Base-by-base conservation (phyloP, 2,329 filamentous ascomycete species). In the Epichloe festucae region DNA sequence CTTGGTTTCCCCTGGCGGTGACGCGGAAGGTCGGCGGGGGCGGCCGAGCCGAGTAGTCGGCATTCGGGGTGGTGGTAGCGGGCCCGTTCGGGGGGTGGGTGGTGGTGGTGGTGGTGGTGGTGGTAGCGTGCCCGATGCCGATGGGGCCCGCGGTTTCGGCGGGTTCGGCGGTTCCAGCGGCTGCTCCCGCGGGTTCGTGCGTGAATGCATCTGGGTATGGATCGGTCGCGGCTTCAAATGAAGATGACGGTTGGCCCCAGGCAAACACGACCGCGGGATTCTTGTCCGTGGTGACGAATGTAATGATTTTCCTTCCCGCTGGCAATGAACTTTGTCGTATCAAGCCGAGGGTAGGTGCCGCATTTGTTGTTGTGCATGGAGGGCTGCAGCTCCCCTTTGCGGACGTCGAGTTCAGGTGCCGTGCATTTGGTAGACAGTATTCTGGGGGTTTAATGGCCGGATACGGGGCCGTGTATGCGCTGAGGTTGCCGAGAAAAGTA, bases 211-310 rank as follows among this genome's bases (percentile, higher is more conserved):
- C 53, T 14, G 55, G 47, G 39, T 23, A 27, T 23, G 43, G 53
- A 43, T 44, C 21, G 17, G 19, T 7, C 36, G 53, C 51, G 7
- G 58, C 55, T 35, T 57, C 54, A 23, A 67, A 67, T 55, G 73
- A 76, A 54, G 63, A 56, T 0, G 73, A 73, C 5, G 66, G 62
- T 4, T 60, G 53, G 15, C 69, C 62, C 2, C 68, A 65, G 1
- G 71, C 59, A 53, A 67, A 65, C 3, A 77, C 67, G 15, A 78
- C 73, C 8, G 72, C 69, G 0, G 76, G 76, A 51, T 78, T 78
- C 59, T 77, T 78, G 59, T 77, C 75, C 3, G 75, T 77, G 2
- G 74, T 77, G 48, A 74, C 59, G 46, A 76, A 71, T 3, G 70
- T 74, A 46, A 74, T 57, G 5, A 2, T 31, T 8, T 38, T 43